Percentiles rank a stretch among this genome's conserved stretches.
phyloP scores from a whole-genome alignment of 2,329 filamentous ascomycete genomes.

The Paraphaeosphaeria sporulosa region DNA sequence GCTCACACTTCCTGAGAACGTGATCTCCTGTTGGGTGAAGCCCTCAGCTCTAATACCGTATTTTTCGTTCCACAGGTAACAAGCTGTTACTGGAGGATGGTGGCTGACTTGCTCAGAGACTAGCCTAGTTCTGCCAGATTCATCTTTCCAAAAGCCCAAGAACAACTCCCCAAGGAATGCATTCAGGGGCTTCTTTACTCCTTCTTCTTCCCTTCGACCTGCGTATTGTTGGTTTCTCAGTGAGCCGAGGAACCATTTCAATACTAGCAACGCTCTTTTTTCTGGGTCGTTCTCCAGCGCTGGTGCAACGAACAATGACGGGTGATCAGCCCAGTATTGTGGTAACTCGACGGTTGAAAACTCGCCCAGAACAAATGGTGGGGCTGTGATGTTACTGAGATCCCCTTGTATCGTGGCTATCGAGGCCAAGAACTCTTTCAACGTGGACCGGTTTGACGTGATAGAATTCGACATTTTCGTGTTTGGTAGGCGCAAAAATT shows the following conservation, averaged over 20 bases:
- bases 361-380: conserved; percentile 55
- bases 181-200: conserved; percentile 61
- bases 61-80: conserved; percentile 56
- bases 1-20: conserved; percentile 54
- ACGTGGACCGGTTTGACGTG: conserved; percentile 36
- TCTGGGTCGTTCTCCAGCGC: conserved; percentile 51
- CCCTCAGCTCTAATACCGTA: conserved; percentile 54
- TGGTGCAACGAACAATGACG: conserved; percentile 55
- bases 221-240: conserved; percentile 59
- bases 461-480: conserved; percentile 32
- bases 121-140: conserved; percentile 49
- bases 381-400: conserved; percentile 56
- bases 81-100: conserved; percentile 57
- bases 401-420: conserved; percentile 57
- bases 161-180: conserved; percentile 60
- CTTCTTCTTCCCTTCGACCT: conserved; percentile 51
- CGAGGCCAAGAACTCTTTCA: conserved; percentile 46
- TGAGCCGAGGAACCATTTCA: conserved; percentile 59
- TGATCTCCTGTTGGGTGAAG: conserved; percentile 57
- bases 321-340: conserved; percentile 57
- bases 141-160: conserved; percentile 43
- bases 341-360: conserved; percentile 57
- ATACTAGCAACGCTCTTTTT: conserved; percentile 53
- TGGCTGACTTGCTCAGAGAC: conserved; percentile 57
- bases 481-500: neutral